Evolutionary conservation across 768 basidiomycete genomes (phyloP), one percentile per base, ranked within the genome.

Genomic region (Lentinula sp.): DNA sequence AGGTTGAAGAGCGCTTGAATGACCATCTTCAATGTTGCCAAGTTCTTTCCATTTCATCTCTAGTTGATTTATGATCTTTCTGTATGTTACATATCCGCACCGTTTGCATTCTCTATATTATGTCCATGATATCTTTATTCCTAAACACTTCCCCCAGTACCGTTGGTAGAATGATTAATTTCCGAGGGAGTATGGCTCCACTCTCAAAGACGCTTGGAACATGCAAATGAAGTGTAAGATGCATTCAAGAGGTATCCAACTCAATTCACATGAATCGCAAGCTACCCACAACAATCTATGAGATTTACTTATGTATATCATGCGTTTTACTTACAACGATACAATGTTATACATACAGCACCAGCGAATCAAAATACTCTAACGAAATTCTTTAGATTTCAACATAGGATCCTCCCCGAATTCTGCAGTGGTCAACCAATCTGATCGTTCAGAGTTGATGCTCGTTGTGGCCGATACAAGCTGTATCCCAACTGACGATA

Each of bases 371-470:
- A 28, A 28, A 28, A 28, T 4, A 28, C 28, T 28, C 28, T 28
- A 28, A 28, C 28, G 28, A 10, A 16, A n/a, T 39, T 11, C 52
- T n/a, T 42, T 42, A 28, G 15, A 10, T 23, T 21, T 28, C 40
- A 42, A n/a, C 40, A 59, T 40, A 3, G 57, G 57, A 21, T 59
- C 46, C 32, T 59, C 57, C 15, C 57, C 57, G 16, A 35, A 59
- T 23, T 49, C 57, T n/a, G 45, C 35, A 18, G 37, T 59, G 11
- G 23, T 28, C 39, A 55, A 35, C 46, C 46, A 34, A 23, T n/a
- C 34, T 21, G 60, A 53, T 32, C 28, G 28, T 46, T 61, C 60
- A 45, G 46, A 39, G 7, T 45, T 28, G 8, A 16, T n/a, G 32
- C 42, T 32, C 6, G 42, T 52, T 7, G 31, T 59, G n/a, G 32